Evolutionary conservation across 2,329 filamentous ascomycete species (phyloP).

Genomic region (Paradendryphiella salina): DNA sequence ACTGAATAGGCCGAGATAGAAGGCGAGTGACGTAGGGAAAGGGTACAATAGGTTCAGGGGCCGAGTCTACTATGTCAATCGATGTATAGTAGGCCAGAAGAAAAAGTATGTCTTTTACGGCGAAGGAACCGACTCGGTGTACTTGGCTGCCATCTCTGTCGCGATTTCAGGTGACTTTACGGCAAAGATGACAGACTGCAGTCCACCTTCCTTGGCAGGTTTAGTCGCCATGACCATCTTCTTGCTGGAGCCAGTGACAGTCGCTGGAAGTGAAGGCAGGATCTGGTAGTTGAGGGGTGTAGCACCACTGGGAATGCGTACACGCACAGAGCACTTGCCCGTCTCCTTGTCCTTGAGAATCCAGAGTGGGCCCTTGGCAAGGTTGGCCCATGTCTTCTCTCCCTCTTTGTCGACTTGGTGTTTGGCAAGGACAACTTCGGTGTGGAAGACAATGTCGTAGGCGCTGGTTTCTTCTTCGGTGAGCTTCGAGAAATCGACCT

Average conservation of each 20-base stretch:
- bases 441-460: slow-evolving; percentile 42
- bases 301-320: slow-evolving; percentile 39
- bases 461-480: slow-evolving; percentile 38
- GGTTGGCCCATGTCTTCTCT: slow-evolving; percentile 38
- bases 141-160: slow-evolving; percentile 35
- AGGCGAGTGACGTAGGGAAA: background rate
- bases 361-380: slow-evolving; percentile 41
- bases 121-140: slow-evolving; percentile 33
- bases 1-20: background rate
- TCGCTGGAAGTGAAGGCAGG: slow-evolving; percentile 30
- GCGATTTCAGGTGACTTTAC: slow-evolving; percentile 38
- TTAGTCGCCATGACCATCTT: slow-evolving; percentile 37
- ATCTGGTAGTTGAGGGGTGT: slow-evolving; percentile 42
- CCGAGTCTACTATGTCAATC: background rate
- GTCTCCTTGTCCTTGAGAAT: slow-evolving; percentile 45
- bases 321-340: slow-evolving; percentile 38
- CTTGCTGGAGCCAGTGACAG: slow-evolving; percentile 29
- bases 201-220: slow-evolving; percentile 31
- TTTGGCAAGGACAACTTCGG: slow-evolving; percentile 35
- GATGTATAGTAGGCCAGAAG: background rate
- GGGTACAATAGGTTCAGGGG: background rate
- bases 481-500: slow-evolving; percentile 39
- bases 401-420: slow-evolving; percentile 30
- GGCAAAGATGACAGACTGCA: slow-evolving; percentile 28
- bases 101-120: slow-evolving; percentile 10